Evolutionary conservation across 305 asterid genomes (phyloP).

Genomic region (Coffea humblotiana): DNA sequence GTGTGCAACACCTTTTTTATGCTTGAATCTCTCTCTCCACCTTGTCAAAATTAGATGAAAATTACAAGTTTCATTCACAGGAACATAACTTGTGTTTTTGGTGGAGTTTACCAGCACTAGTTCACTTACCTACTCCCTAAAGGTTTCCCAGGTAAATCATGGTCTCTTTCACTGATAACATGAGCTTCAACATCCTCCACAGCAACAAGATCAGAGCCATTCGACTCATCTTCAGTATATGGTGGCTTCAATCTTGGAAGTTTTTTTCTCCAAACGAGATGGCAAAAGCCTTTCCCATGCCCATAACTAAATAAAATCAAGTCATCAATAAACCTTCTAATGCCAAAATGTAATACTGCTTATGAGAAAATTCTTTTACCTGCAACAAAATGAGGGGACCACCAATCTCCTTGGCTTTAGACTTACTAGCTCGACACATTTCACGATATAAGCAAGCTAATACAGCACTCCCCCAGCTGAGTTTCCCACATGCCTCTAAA

Average conservation of each 20-base stretch:
- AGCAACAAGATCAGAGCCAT: constrained; percentile 11
- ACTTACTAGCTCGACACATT: constrained; percentile 63
- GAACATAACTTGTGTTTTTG: background rate
- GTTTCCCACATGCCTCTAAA: constrained; percentile 58
- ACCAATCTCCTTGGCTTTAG: constrained; percentile 69
- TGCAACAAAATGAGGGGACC: constrained; percentile 73
- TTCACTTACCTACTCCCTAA: constrained; percentile 7
- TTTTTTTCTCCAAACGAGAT: constrained; percentile 56
- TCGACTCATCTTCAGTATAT: constrained; percentile 37
- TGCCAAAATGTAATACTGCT: background rate
- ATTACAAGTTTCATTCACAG: background rate
- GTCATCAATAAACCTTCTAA: background rate
- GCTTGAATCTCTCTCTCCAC: constrained; percentile 71
- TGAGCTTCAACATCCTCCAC: background rate
- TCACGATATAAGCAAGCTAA: constrained; percentile 68
- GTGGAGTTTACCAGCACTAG: background rate
- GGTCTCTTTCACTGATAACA: constrained; percentile 7
- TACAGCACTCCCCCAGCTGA: constrained; percentile 73
- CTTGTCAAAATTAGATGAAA: constrained; percentile 29
- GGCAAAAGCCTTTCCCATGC: constrained; percentile 72
- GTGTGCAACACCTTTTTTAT: constrained; percentile 59
- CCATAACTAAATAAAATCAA: constrained; percentile 43
- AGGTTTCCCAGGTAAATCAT: constrained; percentile 13
- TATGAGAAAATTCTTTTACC: constrained; percentile 30
- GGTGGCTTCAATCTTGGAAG: constrained; percentile 46